A percentile compares a stretch with the other conserved stretches of the same genome.
These are phyloP conservation scores for Apiospora malaysiana DNA, from an alignment of 2,329 filamentous ascomycete species.

Conservation along the genomic window DNA sequence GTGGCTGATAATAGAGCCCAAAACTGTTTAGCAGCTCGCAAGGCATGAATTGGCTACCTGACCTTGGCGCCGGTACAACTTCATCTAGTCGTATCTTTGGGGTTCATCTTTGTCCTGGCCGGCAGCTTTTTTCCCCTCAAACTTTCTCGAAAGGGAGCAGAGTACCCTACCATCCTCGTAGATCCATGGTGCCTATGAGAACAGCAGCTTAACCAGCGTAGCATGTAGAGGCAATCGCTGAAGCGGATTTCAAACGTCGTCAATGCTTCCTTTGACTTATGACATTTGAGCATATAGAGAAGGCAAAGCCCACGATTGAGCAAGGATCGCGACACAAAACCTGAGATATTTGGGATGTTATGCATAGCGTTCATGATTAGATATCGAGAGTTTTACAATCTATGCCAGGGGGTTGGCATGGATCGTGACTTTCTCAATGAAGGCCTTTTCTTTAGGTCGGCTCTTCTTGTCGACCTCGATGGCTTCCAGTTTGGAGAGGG, in stretches of 20 bases:
- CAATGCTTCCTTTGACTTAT: not conserved
- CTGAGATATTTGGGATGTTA: not conserved
- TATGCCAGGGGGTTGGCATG: conserved; percentile 81
- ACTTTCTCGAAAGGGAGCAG: not conserved
- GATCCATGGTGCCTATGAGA: not conserved
- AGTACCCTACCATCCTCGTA: not conserved
- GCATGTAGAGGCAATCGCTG: not conserved
- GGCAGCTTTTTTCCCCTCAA: not conserved
- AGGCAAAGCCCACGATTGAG: not conserved
- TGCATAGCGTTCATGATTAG: not conserved
- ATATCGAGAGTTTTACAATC: conserved; percentile 34
- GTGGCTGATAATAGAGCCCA: not conserved
- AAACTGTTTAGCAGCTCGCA: not conserved
- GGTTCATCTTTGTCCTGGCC: not conserved
- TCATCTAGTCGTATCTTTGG: not conserved
- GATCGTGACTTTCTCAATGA: conserved; percentile 73
- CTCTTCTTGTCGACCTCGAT: conserved; percentile 80
- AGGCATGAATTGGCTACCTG: not conserved
- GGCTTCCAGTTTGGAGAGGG: conserved; percentile 73
- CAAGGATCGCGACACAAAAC: not conserved
- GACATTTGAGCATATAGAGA: not conserved
- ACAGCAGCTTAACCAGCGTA: not conserved
- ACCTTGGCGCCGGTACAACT: not conserved
- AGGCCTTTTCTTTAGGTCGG: conserved; percentile 69
- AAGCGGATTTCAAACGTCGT: not conserved